Conservation (phyloP, 2,329 filamentous ascomycete genomes). For the Stemphylium lycopersici region DNA sequence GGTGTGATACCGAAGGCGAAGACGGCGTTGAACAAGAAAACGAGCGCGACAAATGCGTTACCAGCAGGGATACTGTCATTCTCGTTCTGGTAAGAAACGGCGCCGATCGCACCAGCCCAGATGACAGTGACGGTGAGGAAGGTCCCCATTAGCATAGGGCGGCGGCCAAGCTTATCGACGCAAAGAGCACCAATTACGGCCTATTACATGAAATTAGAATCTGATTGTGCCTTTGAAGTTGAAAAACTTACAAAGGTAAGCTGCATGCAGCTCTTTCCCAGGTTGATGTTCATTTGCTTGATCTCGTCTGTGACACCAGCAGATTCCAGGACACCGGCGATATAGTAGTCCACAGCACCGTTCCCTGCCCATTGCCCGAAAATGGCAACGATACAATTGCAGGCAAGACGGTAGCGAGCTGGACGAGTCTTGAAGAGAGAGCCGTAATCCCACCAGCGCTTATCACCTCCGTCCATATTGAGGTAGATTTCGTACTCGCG, state of each 20-base stretch:
- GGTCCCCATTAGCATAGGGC: conserved; percentile 40
- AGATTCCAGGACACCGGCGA: conserved; percentile 43
- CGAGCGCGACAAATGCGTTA: conserved; percentile 40
- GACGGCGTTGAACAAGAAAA: conserved; percentile 44
- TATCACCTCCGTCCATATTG: conserved; percentile 61
- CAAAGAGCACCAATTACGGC: conserved; percentile 44
- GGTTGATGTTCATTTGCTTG: conserved; percentile 47
- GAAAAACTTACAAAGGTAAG: conserved; percentile 33
- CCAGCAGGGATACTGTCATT: conserved; percentile 18
- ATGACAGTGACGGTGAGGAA: conserved; percentile 29
- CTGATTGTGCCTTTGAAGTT: too few relatives aligned
- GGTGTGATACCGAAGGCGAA: conserved; percentile 46
- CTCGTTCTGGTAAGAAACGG: conserved; percentile 23
- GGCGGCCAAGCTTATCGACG: conserved; percentile 42
- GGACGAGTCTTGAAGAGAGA: conserved; percentile 58
- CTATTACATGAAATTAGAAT: conserved; percentile 2
- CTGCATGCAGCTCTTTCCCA: conserved; percentile 42
- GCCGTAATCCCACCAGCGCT: conserved; percentile 64
- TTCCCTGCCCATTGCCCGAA: conserved; percentile 56
- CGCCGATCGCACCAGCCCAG: conserved; percentile 33
- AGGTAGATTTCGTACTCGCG: conserved; percentile 56
- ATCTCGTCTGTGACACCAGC: conserved; percentile 43
- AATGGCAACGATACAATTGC: conserved; percentile 60
- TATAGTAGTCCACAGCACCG: conserved; percentile 41
- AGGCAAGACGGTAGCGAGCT: conserved; percentile 56